Conservation (phyloP, 2,329 filamentous ascomycete species). For the Incumbomyces lentus region DNA sequence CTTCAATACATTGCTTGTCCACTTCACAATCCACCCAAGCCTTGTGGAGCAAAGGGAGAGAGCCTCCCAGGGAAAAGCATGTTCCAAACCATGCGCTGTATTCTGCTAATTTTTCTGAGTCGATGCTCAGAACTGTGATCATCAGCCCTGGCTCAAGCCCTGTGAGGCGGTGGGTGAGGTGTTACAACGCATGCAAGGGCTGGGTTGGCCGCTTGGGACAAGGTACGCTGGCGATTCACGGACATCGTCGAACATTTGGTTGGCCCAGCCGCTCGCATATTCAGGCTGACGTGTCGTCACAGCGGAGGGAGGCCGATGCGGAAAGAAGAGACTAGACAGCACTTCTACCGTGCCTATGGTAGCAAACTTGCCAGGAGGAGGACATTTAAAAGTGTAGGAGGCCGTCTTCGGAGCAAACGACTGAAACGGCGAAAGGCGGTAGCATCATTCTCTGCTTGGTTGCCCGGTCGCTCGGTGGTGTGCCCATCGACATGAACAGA, state of each 20-base stretch:
- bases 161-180: background rate
- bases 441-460: no score
- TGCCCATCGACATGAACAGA: no score
- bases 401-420: background rate
- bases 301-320: background rate
- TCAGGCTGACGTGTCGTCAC: background rate
- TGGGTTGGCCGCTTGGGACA: background rate
- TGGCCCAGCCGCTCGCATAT: constrained; percentile 3
- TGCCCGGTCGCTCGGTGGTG: no score
- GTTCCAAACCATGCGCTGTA: background rate
- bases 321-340: background rate
- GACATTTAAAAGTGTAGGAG: no score
- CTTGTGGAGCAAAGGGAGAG: background rate
- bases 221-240: background rate
- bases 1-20: background rate
- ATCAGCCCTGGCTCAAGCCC: background rate
- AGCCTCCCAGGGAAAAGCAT: background rate
- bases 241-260: background rate
- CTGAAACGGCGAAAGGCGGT: background rate
- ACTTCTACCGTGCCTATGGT: background rate
- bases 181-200: constrained; percentile 1
- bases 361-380: no score
- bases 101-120: background rate
- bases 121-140: background rate
- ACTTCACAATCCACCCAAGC: constrained; percentile 2